Evolutionary conservation across 2,329 filamentous ascomycete genomes (phyloP).

Genomic region (Rhynchosporium graminicola): DNA sequence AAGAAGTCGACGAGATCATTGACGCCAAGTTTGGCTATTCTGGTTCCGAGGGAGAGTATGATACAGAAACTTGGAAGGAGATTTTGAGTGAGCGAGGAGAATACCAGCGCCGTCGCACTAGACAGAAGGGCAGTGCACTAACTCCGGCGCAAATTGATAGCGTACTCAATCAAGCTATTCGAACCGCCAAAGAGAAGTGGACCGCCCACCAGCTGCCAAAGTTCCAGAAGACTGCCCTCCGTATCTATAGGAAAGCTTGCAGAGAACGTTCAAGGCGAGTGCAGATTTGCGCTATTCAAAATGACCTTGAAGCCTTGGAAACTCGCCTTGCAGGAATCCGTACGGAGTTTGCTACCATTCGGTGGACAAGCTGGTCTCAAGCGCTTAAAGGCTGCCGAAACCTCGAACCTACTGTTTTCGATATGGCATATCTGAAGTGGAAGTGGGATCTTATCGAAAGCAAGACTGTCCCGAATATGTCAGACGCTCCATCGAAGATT

Average conservation of each 20-base stretch:
- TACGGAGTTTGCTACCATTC: slow-evolving; percentile 51
- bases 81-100: slow-evolving; percentile 54
- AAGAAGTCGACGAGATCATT: slow-evolving; percentile 47
- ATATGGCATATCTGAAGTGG: slow-evolving; percentile 57
- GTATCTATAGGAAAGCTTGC: slow-evolving; percentile 61
- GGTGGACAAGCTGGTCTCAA: slow-evolving; percentile 55
- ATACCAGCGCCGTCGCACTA: slow-evolving; percentile 40
- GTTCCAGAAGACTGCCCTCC: slow-evolving; percentile 56
- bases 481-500: slow-evolving; percentile 11
- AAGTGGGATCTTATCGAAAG: slow-evolving; percentile 48
- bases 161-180: slow-evolving; percentile 56
- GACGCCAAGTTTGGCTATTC: slow-evolving; percentile 57
- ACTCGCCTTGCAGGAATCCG: slow-evolving; percentile 57
- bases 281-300: slow-evolving; percentile 49
- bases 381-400: slow-evolving; percentile 57
- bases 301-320: slow-evolving; percentile 46
- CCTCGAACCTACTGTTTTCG: slow-evolving; percentile 66
- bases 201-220: slow-evolving; percentile 56
- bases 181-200: slow-evolving; percentile 57
- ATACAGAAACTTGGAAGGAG: slow-evolving; percentile 61
- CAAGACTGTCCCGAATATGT: slow-evolving; percentile 45
- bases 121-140: slow-evolving; percentile 38
- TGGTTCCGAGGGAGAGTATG: slow-evolving; percentile 45
- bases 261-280: slow-evolving; percentile 42
- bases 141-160: slow-evolving; percentile 49